Conservation (phyloP, 257 asterid genomes). For the Capsicum pubescens region DNA sequence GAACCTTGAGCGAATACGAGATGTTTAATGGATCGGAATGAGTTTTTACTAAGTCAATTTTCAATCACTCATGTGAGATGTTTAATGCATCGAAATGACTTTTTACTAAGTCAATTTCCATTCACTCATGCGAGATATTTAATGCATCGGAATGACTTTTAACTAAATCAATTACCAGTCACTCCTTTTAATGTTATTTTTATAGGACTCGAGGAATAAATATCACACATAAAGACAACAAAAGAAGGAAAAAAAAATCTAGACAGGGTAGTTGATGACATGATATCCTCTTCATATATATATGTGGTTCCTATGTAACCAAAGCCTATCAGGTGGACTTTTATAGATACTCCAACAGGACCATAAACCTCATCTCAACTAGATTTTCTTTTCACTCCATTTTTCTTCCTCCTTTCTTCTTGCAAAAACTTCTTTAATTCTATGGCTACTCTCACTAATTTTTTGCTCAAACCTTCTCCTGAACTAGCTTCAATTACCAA, state of each 20-base stretch:
- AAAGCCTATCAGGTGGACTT: slow-evolving; percentile 19
- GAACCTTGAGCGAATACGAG: too few species aligned
- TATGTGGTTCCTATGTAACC: slow-evolving; percentile 19
- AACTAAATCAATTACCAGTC: neutral
- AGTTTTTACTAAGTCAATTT: neutral
- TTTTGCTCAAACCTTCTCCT: slow-evolving; percentile 61
- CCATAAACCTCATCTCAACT: slow-evolving; percentile 19
- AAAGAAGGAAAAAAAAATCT: neutral
- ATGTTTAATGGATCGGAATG: too few species aligned
- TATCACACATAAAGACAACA: neutral
- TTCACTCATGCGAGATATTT: neutral
- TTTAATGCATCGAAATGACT: too few species aligned
- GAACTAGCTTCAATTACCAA: slow-evolving; percentile 54
- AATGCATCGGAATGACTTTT: too few species aligned
- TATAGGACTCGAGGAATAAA: neutral
- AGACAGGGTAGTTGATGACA: neutral
- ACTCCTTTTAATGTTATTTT: neutral
- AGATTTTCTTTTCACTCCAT: neutral
- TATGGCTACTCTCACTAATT: slow-evolving; percentile 73
- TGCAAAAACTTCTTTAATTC: neutral
- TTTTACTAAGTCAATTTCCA: neutral
- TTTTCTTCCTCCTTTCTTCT: neutral
- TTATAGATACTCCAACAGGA: slow-evolving; percentile 4
- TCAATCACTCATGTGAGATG: neutral
- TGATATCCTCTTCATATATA: neutral